Evolutionary conservation across 805 yeast species (phyloP), one percentile per base, ranked within the genome.

Genomic region (Schwanniomyces sp.): DNA sequence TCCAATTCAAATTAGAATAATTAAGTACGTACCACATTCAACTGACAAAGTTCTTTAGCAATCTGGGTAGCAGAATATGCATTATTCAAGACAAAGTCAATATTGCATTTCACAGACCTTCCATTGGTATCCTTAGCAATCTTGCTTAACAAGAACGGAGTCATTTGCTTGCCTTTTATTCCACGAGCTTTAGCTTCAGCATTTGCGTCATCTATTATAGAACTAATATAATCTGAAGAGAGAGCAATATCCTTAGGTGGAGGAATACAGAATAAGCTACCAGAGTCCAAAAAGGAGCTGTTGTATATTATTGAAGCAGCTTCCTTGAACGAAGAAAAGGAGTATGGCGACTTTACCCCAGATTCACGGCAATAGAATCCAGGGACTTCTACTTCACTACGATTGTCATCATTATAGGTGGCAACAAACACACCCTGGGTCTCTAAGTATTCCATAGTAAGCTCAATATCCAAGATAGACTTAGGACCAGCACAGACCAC

Each of bases 401-500:
- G 48, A 9, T 39, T 29, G 10, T 54, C 55, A 6, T 79, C 79
- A 11, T 85, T 83, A 49, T 66, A 67, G 0, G 96, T 90, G 5
- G 85, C 79, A 7, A 90, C 96, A 56, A 85, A 86, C 0, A 90
- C 96, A 11, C 97, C 97, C 65, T 89, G 91, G 0, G 97, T 90
- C 63, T 90, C 97, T 45, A 90, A 71, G 59, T 85, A 88, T 63
- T 90, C 97, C 77, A 89, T 74, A 0, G 97, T 91, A 52, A 86
- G 75, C 8, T 78, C 82, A 46, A 91, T 85, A 58, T 90, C 97
- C 47, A 90, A 69, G 44, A 90, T 89, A 34, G 91, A 82, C 62
- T 90, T 90, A 1, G 96, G 96, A 0, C 97, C 97, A 7, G 96
- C 84, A 62, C 96, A 90, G 8, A 90, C 91, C n/a, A 90, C 96